Base-by-base conservation (phyloP, 306 rosid genomes). In the Canavalia gladiata region DNA sequence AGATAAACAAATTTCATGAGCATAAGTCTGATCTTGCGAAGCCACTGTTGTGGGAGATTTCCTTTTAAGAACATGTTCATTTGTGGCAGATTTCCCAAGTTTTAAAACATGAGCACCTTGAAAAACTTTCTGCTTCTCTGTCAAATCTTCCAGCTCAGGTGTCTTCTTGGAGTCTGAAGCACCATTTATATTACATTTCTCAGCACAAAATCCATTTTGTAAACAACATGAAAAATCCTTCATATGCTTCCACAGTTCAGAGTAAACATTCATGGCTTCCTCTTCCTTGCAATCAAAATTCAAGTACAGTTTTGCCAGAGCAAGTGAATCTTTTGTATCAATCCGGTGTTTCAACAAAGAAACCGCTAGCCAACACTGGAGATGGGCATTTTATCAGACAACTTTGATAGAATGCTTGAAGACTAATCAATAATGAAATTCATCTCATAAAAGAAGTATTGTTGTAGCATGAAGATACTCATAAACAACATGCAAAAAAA, bases 321-420 rank as follows among this genome's bases (percentile, higher is more conserved):
- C 86, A 68, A 88, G 45, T 7, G 97, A 93, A 77, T 75, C 81
- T 76, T 83, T 86, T 81, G 66, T 86, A 80, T 85, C 88, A 68
- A 93, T 68, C 78, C 87, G 84, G 84, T 86, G 82, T n/a, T 86
- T 80, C 79, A 74, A 70, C 73, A 88, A 39, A 70, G 91, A 87
- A 65, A 91, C 94, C 62, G 86, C 93, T 72, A 90, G 81, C 97
- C 97, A 93, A 84, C 96, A 91, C 97, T 93, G 89, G 69, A 78
- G 33, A 82, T 46, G 58, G 18, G 51, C 54, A 77, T 59, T 78
- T 59, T 37, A 78, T 82, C 50, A 74, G 30, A 66, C 68, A 81
- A 80, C 77, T 78, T 71, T 58, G 63, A 52, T 10, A 77, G 31
- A 71, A 60, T 69, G 58, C 50, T 46, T 47, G 50, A 34, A 34